phyloP scores from a whole-genome alignment of 306 rosid species.

The Medicago arabica region DNA sequence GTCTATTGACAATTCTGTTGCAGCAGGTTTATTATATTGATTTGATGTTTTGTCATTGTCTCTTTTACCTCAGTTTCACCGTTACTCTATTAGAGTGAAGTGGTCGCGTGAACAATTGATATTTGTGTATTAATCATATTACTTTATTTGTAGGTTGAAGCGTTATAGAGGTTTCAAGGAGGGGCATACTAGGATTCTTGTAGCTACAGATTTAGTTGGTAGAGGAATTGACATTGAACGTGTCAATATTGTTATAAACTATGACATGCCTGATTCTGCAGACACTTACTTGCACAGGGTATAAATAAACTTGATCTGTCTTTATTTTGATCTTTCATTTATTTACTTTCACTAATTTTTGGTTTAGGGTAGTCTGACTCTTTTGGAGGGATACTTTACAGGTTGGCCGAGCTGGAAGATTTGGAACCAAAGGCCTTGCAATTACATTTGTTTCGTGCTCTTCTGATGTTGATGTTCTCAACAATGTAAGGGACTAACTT shows the following conservation, averaged over 20 bases:
- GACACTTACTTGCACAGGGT: slow-evolving; percentile 99
- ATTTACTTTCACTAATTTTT: not conserved
- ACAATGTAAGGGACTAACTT: slow-evolving; percentile 64
- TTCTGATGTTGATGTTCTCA: slow-evolving; percentile 88
- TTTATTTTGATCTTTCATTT: not conserved
- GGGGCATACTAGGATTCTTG: slow-evolving; percentile 95
- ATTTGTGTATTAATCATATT: slow-evolving; percentile 13
- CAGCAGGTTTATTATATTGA: not conserved
- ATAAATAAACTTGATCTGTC: slow-evolving; percentile 18
- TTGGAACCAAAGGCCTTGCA: slow-evolving; percentile 98
- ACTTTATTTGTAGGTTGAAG: slow-evolving; percentile 35
- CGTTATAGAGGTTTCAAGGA: slow-evolving; percentile 98
- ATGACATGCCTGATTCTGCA: slow-evolving; percentile 99
- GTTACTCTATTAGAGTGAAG: not conserved
- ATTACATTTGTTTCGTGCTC: slow-evolving; percentile 95
- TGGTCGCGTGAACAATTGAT: not conserved
- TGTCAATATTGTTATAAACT: slow-evolving; percentile 93
- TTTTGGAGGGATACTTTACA: slow-evolving; percentile 36
- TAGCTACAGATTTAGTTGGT: slow-evolving; percentile 97
- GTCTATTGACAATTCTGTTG: slow-evolving; percentile 1
- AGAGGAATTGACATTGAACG: slow-evolving; percentile 98
- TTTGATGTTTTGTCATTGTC: not conserved
- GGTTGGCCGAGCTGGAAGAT: slow-evolving; percentile 99
- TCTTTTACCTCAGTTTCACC: not conserved
- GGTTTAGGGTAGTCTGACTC: not conserved